Conservation (phyloP, 305 asterid genomes). For the Solanum hybrid region DNA sequence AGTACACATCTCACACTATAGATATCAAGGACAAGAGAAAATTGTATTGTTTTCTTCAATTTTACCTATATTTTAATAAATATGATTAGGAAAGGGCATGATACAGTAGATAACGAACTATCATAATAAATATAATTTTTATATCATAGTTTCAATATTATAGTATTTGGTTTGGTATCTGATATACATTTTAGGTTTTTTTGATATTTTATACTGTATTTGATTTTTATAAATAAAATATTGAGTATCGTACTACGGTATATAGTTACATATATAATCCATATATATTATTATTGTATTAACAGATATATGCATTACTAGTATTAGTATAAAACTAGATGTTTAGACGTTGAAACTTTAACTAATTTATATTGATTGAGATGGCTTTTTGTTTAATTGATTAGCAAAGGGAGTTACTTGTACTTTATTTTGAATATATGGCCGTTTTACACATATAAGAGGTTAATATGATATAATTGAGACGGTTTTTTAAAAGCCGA, state of each 20-base stretch:
- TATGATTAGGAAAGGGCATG: background rate
- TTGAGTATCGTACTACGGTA: background rate
- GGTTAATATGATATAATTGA: background rate
- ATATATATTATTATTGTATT: background rate
- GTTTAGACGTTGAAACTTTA: background rate
- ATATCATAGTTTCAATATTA: background rate
- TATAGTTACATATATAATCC: no score
- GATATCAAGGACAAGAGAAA: background rate
- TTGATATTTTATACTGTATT: background rate
- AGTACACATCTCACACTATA: background rate
- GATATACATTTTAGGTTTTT: no score
- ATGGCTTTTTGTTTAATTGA: background rate
- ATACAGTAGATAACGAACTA: background rate
- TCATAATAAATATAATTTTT: background rate
- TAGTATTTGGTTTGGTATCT: no score
- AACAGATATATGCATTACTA: background rate
- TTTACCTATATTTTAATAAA: background rate
- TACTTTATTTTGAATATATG: background rate
- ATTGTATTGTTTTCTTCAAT: background rate
- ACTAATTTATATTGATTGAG: background rate
- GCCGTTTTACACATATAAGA: background rate
- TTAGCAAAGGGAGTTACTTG: background rate
- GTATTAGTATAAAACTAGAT: background rate
- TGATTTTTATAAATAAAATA: background rate
- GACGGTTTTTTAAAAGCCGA: background rate